A percentile compares a stretch with the other conserved stretches of the same genome.
Evolutionary conservation across 2,329 filamentous ascomycete genomes (phyloP).

Genomic region (Alternaria triticina): DNA sequence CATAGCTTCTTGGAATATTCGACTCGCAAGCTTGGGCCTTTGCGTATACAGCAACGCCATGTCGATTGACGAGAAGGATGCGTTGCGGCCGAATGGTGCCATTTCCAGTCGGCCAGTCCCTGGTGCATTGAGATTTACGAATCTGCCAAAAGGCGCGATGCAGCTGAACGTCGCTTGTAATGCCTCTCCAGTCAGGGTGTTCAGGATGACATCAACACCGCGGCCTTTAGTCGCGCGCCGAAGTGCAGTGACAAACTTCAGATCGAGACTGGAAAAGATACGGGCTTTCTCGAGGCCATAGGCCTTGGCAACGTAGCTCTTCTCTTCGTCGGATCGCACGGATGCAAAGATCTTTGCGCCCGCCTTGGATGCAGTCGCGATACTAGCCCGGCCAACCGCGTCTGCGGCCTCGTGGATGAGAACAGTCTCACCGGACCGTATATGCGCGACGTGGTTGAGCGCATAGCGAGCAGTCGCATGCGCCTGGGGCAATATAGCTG

Average conservation of each 20-base stretch:
- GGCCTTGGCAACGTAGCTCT: neutral
- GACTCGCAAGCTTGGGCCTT: slow-evolving; percentile 5
- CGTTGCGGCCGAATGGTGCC: slow-evolving; percentile 22
- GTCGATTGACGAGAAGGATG: slow-evolving; percentile 18
- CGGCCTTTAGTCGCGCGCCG: slow-evolving; percentile 18
- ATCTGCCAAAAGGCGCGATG: slow-evolving; percentile 44
- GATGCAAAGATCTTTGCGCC: slow-evolving; percentile 37
- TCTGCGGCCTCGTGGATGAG: slow-evolving; percentile 39
- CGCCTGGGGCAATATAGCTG: slow-evolving; percentile 24
- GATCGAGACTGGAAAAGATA: slow-evolving; percentile 34
- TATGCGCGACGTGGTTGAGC: slow-evolving; percentile 16
- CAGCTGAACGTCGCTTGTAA: slow-evolving; percentile 52
- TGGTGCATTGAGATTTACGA: slow-evolving; percentile 24
- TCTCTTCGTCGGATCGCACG: slow-evolving; percentile 22
- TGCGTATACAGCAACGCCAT: slow-evolving; percentile 6
- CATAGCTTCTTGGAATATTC: slow-evolving; percentile 13
- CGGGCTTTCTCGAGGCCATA: slow-evolving; percentile 19
- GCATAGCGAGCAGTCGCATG: slow-evolving; percentile 23
- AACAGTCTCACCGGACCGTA: slow-evolving; percentile 22
- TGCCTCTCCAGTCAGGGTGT: slow-evolving; percentile 33
- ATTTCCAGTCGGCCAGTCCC: slow-evolving; percentile 18
- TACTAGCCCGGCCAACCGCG: slow-evolving; percentile 11
- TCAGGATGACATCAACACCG: slow-evolving; percentile 43
- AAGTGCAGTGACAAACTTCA: slow-evolving; percentile 23
- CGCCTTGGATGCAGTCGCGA: slow-evolving; percentile 16